Evolutionary conservation across 129 eudicot species (phyloP).

Genomic region (Flaveria robusta): DNA sequence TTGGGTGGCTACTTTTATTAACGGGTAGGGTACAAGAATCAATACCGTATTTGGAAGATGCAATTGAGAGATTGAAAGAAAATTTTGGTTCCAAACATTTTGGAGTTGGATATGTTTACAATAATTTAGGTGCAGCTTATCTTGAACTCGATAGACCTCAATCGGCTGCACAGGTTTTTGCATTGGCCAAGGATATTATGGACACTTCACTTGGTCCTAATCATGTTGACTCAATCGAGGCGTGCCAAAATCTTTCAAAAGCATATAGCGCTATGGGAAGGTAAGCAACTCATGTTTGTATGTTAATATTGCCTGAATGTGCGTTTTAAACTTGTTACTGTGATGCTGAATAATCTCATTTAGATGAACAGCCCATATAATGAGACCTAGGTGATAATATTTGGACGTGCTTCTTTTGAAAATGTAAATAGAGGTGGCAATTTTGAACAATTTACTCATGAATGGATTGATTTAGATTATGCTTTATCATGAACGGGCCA

Average conservation of each 20-base stretch:
- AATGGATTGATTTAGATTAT: background rate
- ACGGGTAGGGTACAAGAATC: slow-evolving; percentile 77
- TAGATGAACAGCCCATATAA: background rate
- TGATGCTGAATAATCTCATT: background rate
- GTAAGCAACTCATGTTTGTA: slow-evolving; percentile 33
- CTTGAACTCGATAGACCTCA: slow-evolving; percentile 83
- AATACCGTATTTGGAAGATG: slow-evolving; percentile 85
- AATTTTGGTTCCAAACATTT: slow-evolving; percentile 85
- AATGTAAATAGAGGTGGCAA: background rate
- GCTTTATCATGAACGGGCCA: background rate
- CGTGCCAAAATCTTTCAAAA: slow-evolving; percentile 88
- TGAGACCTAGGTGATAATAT: background rate
- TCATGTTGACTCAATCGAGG: slow-evolving; percentile 81
- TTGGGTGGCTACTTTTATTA: slow-evolving; percentile 80
- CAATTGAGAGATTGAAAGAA: slow-evolving; percentile 77
- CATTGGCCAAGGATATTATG: slow-evolving; percentile 88
- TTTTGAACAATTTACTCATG: background rate
- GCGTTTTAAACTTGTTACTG: background rate
- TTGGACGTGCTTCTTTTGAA: background rate
- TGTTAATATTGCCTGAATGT: background rate
- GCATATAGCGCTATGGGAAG: slow-evolving; percentile 93
- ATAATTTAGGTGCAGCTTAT: slow-evolving; percentile 88
- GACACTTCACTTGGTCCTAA: slow-evolving; percentile 83
- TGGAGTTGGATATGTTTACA: slow-evolving; percentile 84
- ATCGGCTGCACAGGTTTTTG: slow-evolving; percentile 92